Conservation (phyloP, 1,284 basidiomycete genomes). For the Ganoderma leucocontextum region DNA sequence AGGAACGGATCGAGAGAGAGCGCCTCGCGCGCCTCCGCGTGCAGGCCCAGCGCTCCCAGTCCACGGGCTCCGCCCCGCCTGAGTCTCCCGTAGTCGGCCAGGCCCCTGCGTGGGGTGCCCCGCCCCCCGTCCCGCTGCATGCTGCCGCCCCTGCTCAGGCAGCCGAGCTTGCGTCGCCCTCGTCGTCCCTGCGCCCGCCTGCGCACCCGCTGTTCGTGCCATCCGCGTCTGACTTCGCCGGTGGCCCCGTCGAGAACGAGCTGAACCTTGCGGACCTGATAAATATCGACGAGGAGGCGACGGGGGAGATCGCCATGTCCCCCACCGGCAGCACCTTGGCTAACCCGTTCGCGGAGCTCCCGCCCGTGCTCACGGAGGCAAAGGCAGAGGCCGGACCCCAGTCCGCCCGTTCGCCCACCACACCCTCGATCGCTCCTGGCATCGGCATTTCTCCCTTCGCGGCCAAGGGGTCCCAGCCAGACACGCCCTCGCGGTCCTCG, state of each 20-base stretch:
- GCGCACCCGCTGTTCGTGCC: slow-evolving; percentile 51
- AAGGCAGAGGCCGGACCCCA: slow-evolving; percentile 31
- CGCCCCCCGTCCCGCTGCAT: slow-evolving; percentile 60
- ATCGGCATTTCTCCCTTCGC: slow-evolving; percentile 61
- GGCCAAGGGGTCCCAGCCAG: slow-evolving; percentile 49
- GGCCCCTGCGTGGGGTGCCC: slow-evolving; percentile 58
- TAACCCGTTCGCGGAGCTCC: slow-evolving; percentile 29
- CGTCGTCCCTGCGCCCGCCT: slow-evolving; percentile 49
- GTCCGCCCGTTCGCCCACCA: slow-evolving; percentile 25
- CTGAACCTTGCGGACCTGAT: slow-evolving; percentile 79
- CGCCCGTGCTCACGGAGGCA: slow-evolving; percentile 19
- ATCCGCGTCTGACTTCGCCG: slow-evolving; percentile 50
- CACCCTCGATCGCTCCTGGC: slow-evolving; percentile 38
- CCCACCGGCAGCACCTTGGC: slow-evolving; percentile 26
- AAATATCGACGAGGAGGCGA: slow-evolving; percentile 76
- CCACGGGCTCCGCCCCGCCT: slow-evolving; percentile 61
- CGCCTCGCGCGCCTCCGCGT: slow-evolving; percentile 60
- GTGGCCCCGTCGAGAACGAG: slow-evolving; percentile 59
- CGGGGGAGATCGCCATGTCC: slow-evolving; percentile 37
- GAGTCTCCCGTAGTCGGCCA: slow-evolving; percentile 64
- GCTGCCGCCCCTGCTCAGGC: slow-evolving; percentile 58
- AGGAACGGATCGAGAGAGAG: slow-evolving; percentile 71
- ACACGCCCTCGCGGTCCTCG: slow-evolving; percentile 52
- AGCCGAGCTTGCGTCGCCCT: slow-evolving; percentile 59
- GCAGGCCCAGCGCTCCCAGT: slow-evolving; percentile 45